Evolutionary conservation across 306 rosid genomes (phyloP), one percentile per base, ranked within the genome.

Genomic region (Rosa rugosa): DNA sequence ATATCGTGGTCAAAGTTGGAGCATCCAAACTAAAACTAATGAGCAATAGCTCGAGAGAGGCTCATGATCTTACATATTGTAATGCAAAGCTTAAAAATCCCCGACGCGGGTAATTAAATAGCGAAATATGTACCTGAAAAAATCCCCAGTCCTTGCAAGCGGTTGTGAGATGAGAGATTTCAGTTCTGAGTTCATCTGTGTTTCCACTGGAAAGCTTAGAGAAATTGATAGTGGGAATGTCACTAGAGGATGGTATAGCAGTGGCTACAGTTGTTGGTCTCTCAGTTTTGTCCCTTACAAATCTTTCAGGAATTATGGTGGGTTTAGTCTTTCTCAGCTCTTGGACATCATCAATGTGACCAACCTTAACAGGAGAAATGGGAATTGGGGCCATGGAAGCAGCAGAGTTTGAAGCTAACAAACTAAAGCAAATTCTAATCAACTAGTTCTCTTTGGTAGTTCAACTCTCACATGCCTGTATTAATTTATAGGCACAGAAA

Each of bases 101-200:
- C 60, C 25, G 60, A 54, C 14, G 6, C 9, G 65, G 31, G 34
- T 62, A 60, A 12, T 12, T 56, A 56, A 14, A 62, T 25, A 62
- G 3, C 3, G 23, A 20, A 41, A 42, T 51, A 34, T 69, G 59
- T 86, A 92, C 99, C 99, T 96, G 98, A 82, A 96, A 96, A 85
- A 96, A 96, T 63, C 98, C 99, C 98, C 94, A 96, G 64, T 93
- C 86, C 60, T 90, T 83, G 76, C 98, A 91, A 63, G 99, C 96
- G 54, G 83, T 72, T 23, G 89, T 79, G 81, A 96, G 97, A 47
- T 83, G 84, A 76, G 74, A 64, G 69, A 89, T 59, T 78, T 95
- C 91, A 75, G 0, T 54, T 64, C 71, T 72, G 46, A 75, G 6
- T 75, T 89, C 92, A 49, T 90, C 90, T 73, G 42, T 80, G 85